phyloP scores from a whole-genome alignment of 2,329 filamentous ascomycete genomes.

The Clonostachys byssicola region DNA sequence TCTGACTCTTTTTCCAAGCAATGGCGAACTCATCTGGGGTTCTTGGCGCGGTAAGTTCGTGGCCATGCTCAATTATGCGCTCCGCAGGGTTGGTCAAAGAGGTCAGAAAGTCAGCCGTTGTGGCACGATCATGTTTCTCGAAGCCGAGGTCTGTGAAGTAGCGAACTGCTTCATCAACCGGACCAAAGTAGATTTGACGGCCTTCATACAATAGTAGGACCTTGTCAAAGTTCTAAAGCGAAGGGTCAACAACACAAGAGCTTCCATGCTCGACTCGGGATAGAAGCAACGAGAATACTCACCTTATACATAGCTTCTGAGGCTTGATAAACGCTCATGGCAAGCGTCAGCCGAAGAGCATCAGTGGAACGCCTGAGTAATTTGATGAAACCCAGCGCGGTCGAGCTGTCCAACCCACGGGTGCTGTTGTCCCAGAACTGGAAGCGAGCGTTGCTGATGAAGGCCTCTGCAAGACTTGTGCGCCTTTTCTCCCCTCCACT shows the following conservation, averaged over 20 bases:
- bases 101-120: slow-evolving; percentile 69
- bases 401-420: slow-evolving; percentile 55
- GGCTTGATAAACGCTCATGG: slow-evolving; percentile 59
- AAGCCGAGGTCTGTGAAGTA: slow-evolving; percentile 45
- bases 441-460: slow-evolving; percentile 36
- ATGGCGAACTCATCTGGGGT: slow-evolving; percentile 2
- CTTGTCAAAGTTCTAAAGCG: slow-evolving; percentile 53
- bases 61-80: slow-evolving; percentile 52
- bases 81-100: slow-evolving; percentile 64
- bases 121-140: slow-evolving; percentile 35
- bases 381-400: slow-evolving; percentile 57
- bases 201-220: slow-evolving; percentile 63
- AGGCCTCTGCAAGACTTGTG: slow-evolving; percentile 64
- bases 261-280: slow-evolving; percentile 19
- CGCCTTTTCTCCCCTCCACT: slow-evolving; percentile 59
- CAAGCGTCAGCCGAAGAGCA: slow-evolving; percentile 6
- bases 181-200: slow-evolving; percentile 61
- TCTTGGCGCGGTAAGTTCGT: slow-evolving; percentile 48
- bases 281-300: slow-evolving; percentile 23
- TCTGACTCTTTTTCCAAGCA: not conserved
- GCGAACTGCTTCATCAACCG: slow-evolving; percentile 44
- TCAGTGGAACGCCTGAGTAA: slow-evolving; percentile 33
- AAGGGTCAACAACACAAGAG: not conserved
- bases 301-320: slow-evolving; percentile 43
- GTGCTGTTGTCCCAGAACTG: slow-evolving; percentile 69